Evolutionary conservation across 257 asterid genomes (phyloP).

Genomic region (Nicotiana tomentosiformis): DNA sequence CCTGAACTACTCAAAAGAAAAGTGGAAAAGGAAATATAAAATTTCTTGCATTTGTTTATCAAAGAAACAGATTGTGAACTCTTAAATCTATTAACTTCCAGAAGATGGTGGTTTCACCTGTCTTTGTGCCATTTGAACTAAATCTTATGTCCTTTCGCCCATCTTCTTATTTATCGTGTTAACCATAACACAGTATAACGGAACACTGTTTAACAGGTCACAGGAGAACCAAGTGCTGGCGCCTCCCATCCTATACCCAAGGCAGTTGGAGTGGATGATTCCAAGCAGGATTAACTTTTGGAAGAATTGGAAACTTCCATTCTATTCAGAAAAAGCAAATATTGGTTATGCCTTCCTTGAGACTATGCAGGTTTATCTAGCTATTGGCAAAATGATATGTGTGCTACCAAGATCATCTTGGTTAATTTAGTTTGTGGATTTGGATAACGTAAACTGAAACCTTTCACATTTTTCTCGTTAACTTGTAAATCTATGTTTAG

Average conservation of each 20-base stretch:
- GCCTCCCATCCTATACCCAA: slow-evolving; percentile 31
- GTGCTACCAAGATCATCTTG: slow-evolving; percentile 7
- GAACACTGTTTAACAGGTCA: slow-evolving; percentile 30
- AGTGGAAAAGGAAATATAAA: neutral
- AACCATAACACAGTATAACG: neutral
- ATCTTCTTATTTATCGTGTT: neutral
- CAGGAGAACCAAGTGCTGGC: slow-evolving; percentile 28
- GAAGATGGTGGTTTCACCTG: neutral
- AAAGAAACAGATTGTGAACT: neutral
- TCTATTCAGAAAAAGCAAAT: neutral
- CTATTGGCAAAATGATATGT: neutral
- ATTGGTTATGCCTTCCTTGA: neutral
- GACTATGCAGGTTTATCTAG: neutral
- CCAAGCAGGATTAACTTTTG: slow-evolving; percentile 44
- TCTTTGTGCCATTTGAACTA: neutral
- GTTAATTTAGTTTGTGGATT: slow-evolving; percentile 3
- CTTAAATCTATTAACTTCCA: neutral
- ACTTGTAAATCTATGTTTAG: neutral
- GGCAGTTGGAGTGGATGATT: slow-evolving; percentile 30
- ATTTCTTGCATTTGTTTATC: neutral
- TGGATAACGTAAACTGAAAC: neutral
- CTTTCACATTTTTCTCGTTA: neutral
- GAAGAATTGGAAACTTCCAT: neutral
- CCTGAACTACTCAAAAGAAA: neutral
- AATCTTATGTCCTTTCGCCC: neutral